phyloP scores from a whole-genome alignment of 805 yeast genomes.

The Teunomyces kruisii region DNA sequence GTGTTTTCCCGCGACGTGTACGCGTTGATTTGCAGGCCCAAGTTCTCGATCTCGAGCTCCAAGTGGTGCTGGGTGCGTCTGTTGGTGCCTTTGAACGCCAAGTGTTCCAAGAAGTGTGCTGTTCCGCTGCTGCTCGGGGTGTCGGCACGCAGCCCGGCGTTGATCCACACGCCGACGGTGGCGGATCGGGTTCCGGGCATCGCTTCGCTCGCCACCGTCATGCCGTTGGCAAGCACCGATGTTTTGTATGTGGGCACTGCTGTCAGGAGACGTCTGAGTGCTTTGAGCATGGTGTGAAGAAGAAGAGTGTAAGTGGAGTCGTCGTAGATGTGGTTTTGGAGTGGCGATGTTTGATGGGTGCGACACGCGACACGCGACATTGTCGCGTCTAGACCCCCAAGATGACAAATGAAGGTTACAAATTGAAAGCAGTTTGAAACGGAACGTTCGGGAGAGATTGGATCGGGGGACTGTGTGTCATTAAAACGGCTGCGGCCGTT shows the following conservation, averaged over 20 bases:
- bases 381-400: too few relatives aligned
- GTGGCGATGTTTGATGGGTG: not conserved
- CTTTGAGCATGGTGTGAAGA: not conserved
- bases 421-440: too few relatives aligned
- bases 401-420: too few relatives aligned
- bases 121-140: constrained; percentile 84
- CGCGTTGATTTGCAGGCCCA: constrained; percentile 98
- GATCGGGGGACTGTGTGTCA: too few relatives aligned
- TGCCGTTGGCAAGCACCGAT: constrained; percentile 81
- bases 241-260: constrained; percentile 43
- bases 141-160: constrained; percentile 98
- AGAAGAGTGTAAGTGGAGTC: too few relatives aligned
- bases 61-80: constrained; percentile 76
- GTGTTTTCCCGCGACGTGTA: constrained; percentile 97
- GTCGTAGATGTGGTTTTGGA: not conserved
- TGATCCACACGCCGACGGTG: constrained; percentile 97
- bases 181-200: constrained; percentile 91
- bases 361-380: too few relatives aligned
- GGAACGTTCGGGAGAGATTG: too few relatives aligned
- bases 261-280: constrained; percentile 4
- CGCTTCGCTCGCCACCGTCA: constrained; percentile 89
- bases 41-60: constrained; percentile 91
- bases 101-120: constrained; percentile 95
- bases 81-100: constrained; percentile 93
- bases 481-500: too few relatives aligned